Evolutionary conservation across 2,329 filamentous ascomycete species (phyloP).

Genomic region (Penicillium italicum): DNA sequence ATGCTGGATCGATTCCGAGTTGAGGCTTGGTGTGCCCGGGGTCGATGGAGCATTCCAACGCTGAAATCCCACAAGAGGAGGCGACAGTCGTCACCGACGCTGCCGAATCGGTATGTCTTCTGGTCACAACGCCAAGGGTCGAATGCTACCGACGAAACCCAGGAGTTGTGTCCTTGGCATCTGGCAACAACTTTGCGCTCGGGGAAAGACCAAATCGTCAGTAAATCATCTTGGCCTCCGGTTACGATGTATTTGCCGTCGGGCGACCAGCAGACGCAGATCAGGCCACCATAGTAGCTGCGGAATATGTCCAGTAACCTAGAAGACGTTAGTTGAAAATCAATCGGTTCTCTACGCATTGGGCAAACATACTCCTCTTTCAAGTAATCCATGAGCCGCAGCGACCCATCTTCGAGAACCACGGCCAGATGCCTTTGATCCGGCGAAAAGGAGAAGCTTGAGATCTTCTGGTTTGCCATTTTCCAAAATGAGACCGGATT

Average conservation of each 20-base stretch:
- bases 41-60: conserved; percentile 90
- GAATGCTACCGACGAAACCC: conserved; percentile 90
- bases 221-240: conserved; percentile 90
- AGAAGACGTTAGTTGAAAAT: conserved; percentile 1
- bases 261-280: conserved; percentile 94
- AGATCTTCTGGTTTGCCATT: conserved; percentile 83
- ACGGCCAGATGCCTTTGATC: conserved; percentile 83
- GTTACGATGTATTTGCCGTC: conserved; percentile 95
- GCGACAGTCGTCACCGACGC: conserved; percentile 88
- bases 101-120: conserved; percentile 91
- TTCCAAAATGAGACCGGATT: conserved; percentile 95
- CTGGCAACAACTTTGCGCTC: conserved; percentile 83
- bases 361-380: conserved; percentile 68
- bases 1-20: conserved; percentile 41
- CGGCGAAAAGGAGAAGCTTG: conserved; percentile 87
- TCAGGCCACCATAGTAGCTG: conserved; percentile 89
- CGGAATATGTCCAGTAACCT: conserved; percentile 83
- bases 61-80: conserved; percentile 96
- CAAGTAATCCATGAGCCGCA: conserved; percentile 88
- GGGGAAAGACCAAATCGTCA: conserved; percentile 89
- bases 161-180: conserved; percentile 92
- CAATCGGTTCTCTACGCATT: not conserved
- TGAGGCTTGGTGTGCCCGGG: conserved; percentile 58
- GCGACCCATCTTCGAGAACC: conserved; percentile 83
- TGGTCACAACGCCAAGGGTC: conserved; percentile 97